phyloP scores from a whole-genome alignment of 305 asterid genomes.

The Striga hermonthica region DNA sequence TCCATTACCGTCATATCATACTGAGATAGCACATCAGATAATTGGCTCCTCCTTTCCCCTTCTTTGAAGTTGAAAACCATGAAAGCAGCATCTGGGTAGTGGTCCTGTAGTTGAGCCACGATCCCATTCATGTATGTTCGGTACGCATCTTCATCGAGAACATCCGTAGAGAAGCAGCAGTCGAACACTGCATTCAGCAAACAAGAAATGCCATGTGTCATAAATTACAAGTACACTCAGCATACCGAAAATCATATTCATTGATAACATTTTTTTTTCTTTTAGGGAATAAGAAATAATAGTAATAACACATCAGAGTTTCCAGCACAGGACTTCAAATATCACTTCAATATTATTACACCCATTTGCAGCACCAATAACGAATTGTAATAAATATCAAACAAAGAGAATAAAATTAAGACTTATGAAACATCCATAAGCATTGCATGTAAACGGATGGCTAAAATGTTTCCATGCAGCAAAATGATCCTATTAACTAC shows the following conservation, averaged over 20 bases:
- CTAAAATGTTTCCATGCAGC: constrained; percentile 18
- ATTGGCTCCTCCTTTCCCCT: constrained; percentile 88
- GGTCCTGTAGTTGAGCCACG: constrained; percentile 96
- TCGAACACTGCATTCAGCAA: constrained; percentile 73
- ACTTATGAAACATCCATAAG: constrained; percentile 1
- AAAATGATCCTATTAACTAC: constrained; percentile 19
- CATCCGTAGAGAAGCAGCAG: constrained; percentile 94
- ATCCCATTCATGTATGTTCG: constrained; percentile 83
- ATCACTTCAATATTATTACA: not conserved
- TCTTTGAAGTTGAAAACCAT: constrained; percentile 98
- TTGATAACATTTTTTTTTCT: not conserved
- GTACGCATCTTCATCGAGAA: constrained; percentile 87
- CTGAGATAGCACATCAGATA: constrained; percentile 86
- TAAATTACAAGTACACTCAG: constrained; percentile 14
- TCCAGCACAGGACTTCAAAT: constrained; percentile 13
- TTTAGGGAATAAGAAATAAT: not conserved
- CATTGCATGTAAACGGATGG: constrained; percentile 7
- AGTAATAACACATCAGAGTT: not conserved
- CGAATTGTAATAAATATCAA: constrained; percentile 5
- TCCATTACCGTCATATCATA: constrained; percentile 99
- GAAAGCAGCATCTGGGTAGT: constrained; percentile 93
- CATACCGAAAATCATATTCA: constrained; percentile 4
- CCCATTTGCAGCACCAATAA: not conserved
- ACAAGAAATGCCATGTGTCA: constrained; percentile 27
- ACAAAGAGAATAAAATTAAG: not conserved